These are phyloP conservation scores for Trichoderma virens DNA, from an alignment of 495 filamentous ascomycete genomes.

Conservation along the genomic window DNA sequence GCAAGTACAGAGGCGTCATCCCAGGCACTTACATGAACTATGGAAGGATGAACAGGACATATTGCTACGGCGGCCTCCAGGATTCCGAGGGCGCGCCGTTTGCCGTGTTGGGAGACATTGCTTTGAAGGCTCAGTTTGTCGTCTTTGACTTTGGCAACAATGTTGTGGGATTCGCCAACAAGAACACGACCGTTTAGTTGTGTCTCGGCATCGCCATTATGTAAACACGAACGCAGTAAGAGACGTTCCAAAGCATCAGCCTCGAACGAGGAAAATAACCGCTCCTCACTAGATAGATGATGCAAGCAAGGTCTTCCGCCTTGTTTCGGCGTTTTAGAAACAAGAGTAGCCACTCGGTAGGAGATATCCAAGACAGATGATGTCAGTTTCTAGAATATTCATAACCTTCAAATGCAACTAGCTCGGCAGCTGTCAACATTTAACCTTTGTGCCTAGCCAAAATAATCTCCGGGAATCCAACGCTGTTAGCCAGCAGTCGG, in stretches of 20 bases:
- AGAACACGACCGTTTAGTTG: slow-evolving; percentile 10
- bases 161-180: slow-evolving; percentile 44
- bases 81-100: slow-evolving; percentile 49
- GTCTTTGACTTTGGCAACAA: slow-evolving; percentile 48
- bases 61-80: slow-evolving; percentile 55
- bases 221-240: too few relatives aligned
- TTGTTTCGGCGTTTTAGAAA: too few relatives aligned
- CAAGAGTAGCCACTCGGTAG: too few relatives aligned
- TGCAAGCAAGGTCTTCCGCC: too few relatives aligned
- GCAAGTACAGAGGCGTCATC: slow-evolving; percentile 34
- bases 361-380: background rate
- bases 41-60: slow-evolving; percentile 23
- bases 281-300: too few relatives aligned
- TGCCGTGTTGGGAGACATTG: slow-evolving; percentile 63
- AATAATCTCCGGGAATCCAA: background rate
- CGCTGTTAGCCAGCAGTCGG: too few relatives aligned
- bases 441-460: background rate
- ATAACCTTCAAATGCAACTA: background rate
- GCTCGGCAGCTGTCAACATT: background rate
- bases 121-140: slow-evolving; percentile 64
- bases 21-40: slow-evolving; percentile 48
- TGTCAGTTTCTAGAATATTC: background rate
- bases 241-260: too few relatives aligned
- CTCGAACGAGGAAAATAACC: too few relatives aligned
- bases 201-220: too few relatives aligned